Base-by-base conservation (phyloP, 2,329 filamentous ascomycete genomes). In the Aplosporella prunicola region DNA sequence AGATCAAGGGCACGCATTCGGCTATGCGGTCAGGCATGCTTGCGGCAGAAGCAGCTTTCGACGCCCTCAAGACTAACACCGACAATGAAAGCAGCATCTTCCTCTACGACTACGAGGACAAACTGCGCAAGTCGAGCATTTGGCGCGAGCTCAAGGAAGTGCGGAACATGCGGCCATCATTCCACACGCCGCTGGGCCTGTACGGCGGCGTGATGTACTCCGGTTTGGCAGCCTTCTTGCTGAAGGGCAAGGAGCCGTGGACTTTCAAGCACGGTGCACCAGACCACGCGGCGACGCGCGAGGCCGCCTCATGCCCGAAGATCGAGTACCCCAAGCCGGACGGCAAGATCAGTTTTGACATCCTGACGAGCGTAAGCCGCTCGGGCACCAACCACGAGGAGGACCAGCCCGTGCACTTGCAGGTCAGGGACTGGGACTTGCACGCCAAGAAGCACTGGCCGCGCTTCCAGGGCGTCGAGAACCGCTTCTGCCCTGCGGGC, bases 301-400 rank as follows among this genome's bases (percentile, higher is more conserved):
- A 70, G 5, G 89, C 89, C 10, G 82, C 87, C 49, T 60, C 82
- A 53, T 89, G 76, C 64, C 64, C 72, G 49, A 93, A 91, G 68
- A 96, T 98, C 52, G 86, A 93, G 56, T 98, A 98, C 55, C 83
- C 85, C 38, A 98, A 96, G 67, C 91, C 91, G 1, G 91, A 98
- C 57, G 87, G 87, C 48, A 82, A 93, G 65, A 80, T 98, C 58
- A 85, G 78, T 46, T 98, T 98, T 56, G 91, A 98, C 58, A 93
- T 98, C 47, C 64, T 98, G 56, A 98, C 91, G 2, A 93, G 83
- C 52, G 91, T 98, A 10, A 93, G 82, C 48, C 78, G 91, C 40
- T 96, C 91, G 5, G 91, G 91, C 25, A 98, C 91, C 20, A 96
- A 96, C 64, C 91, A 98, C 63, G 91, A 96, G 62, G 91, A 98